phyloP scores from a whole-genome alignment of 2,329 filamentous ascomycete genomes.

The Bisporella sp. region DNA sequence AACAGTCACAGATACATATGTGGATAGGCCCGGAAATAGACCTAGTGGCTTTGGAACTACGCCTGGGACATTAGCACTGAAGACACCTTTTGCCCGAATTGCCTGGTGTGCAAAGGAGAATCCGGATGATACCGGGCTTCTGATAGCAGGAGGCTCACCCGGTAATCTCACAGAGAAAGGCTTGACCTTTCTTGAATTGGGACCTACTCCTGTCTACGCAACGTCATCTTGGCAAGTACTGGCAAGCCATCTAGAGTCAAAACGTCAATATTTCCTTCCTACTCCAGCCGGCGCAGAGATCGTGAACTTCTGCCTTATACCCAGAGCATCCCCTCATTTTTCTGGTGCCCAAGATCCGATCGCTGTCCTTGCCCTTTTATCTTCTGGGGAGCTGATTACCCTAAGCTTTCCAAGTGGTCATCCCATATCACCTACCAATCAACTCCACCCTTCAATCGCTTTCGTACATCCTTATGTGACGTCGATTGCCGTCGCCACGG shows the following conservation, averaged over 20 bases:
- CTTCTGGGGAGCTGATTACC: constrained; percentile 83
- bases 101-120: constrained; percentile 94
- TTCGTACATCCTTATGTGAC: constrained; percentile 88
- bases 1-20: constrained; percentile 65
- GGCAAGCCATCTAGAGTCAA: constrained; percentile 71
- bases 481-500: constrained; percentile 60
- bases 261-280: constrained; percentile 61
- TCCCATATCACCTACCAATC: constrained; percentile 85
- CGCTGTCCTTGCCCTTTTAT: constrained; percentile 70
- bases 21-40: constrained; percentile 57
- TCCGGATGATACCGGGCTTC: constrained; percentile 82
- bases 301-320: constrained; percentile 75
- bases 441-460: constrained; percentile 79
- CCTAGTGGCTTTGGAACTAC: constrained; percentile 33
- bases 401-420: constrained; percentile 89
- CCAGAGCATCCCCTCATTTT: constrained; percentile 77
- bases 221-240: constrained; percentile 87
- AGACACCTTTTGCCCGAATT: constrained; percentile 71
- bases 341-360: constrained; percentile 85
- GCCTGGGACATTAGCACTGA: constrained; percentile 47
- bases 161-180: constrained; percentile 64
- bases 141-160: constrained; percentile 76
- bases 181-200: constrained; percentile 84
- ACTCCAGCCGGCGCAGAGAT: constrained; percentile 74
- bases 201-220: constrained; percentile 80